Evolutionary conservation across 2,329 filamentous ascomycete species (phyloP), one percentile per base, ranked within the genome.

Genomic region (Fusarium begoniae): DNA sequence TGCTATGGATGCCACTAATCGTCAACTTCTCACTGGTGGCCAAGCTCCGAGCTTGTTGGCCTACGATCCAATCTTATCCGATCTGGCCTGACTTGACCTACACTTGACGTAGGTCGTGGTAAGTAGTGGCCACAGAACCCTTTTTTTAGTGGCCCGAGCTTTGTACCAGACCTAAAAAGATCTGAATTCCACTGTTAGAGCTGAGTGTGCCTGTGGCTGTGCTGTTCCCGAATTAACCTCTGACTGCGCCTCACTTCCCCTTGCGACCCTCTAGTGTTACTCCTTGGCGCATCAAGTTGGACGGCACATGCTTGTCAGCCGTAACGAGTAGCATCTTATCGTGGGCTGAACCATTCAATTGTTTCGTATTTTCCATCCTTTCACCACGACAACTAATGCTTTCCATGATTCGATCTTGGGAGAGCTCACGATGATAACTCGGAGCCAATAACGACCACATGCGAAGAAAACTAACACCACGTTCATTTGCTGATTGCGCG

Each of bases 161-260:
- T 68, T 63, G 50, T 61, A 70, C 51, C 54, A n/a, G 65, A 53
- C 60, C 50, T 22, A 54, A 56, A 71, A 63, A 69, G 53, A 63
- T 48, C 45, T 41, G 53, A 41, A 38, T 22, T 47, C 13, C 18
- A 48, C 18, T 58, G 50, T 53, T 53, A 37, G 24, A 62, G 47
- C 61, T 57, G 28, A 20, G 14, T n/a, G 35, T 47, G 32, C 18
- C 45, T 76, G 77, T 78, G 77, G 77, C 77, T 70, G 77, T 79
- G 75, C 63, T 47, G 15, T 14, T 50, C 53, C 53, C 15, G 43
- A 62, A 57, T 65, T 30, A 26, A 54, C 14, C 6, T 40, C 13
- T 44, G 26, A 64, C 77, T 78, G 77, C 77, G 77, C 77, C 77
- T 48, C 69, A 61, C 13, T 66, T 72, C 72, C 59, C 72, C 55